phyloP scores from a whole-genome alignment of 2,329 filamentous ascomycete genomes.

The Scopulariopsis brevicaulis region DNA sequence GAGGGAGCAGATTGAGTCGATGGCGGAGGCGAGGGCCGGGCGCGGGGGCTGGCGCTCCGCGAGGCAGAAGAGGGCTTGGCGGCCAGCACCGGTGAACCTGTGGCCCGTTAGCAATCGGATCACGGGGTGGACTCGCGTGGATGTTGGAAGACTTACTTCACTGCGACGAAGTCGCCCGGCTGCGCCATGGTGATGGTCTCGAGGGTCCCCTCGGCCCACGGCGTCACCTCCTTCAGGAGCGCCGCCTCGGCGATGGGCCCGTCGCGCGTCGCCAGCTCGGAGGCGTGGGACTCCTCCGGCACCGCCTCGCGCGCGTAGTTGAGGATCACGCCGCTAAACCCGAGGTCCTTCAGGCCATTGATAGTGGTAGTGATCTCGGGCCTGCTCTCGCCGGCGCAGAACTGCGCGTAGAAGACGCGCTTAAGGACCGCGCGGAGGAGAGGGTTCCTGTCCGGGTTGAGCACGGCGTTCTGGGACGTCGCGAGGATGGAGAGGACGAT shows the following conservation, averaged over 20 bases:
- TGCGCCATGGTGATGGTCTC: conserved; percentile 60
- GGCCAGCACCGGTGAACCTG: conserved; percentile 73
- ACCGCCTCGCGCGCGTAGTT: conserved; percentile 79
- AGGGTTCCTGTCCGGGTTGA: conserved; percentile 67
- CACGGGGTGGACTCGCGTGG: too few relatives aligned
- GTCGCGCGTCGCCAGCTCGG: conserved; percentile 31
- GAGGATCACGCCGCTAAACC: conserved; percentile 75
- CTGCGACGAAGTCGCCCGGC: conserved; percentile 50
- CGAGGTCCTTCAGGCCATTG: conserved; percentile 55
- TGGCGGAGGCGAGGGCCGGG: conserved; percentile 53
- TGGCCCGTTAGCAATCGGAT: not conserved
- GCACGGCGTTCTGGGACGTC: conserved; percentile 50
- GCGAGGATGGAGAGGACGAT: conserved; percentile 58
- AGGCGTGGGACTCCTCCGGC: conserved; percentile 40
- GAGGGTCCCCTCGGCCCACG: conserved; percentile 65
- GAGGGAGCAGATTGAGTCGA: conserved; percentile 63
- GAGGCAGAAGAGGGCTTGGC: conserved; percentile 57
- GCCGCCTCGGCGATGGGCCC: conserved; percentile 15
- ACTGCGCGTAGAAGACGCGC: conserved; percentile 81
- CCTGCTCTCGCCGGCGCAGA: conserved; percentile 72
- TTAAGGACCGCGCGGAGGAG: conserved; percentile 61
- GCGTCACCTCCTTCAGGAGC: conserved; percentile 40
- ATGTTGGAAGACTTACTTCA: conserved; percentile 46
- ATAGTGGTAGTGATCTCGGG: conserved; percentile 58
- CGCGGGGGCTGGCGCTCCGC: conserved; percentile 51